Base-by-base conservation (phyloP, 352 stramenopile species). In the Globisporangium spiculum region DNA sequence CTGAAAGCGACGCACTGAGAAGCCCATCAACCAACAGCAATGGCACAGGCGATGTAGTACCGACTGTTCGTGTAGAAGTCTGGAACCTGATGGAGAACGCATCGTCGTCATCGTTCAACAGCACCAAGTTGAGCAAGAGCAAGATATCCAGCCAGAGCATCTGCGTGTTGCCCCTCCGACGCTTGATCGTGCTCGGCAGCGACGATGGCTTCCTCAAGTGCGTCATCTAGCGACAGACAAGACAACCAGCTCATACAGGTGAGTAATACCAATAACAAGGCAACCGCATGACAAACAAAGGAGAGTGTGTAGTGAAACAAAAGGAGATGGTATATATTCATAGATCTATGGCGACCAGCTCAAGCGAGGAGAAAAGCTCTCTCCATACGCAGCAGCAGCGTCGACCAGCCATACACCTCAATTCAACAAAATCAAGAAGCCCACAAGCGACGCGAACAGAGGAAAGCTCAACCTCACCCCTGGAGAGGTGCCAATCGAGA, bases 171-270 rank as follows among this genome's bases (percentile, higher is more conserved):
- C 82, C 86, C 0, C 54, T 93, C 26, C 75, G 86, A 3, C 86
- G 91, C 62, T 65, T 92, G 22, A 34, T 92, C 24, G 48, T 93
- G 50, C 27, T 93, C 3, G 83, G 86, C 18, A 71, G 77, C 1
- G 86, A 93, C 1, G 86, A 93, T 60, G 86, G 86, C 27, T 84
- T 78, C 26, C 69, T 93, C 48, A 80, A 83, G 60, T 84, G 80
- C 62, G 68, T 80, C 30, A 26, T 80, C 4, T 85, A 74, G 44
- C 34, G 12, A 46, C 38, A 10, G 27, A 26, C 7, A 60, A 41
- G 54, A 41, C 12, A 20, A 18, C 22, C 44, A 52, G 18, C 44
- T 52, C 44, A 41, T 27, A 38, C 16, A 26, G 14, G 52, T 14
- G 8, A 36, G 18, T 32, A 44, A 44, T 20, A n/a, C 18, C 30